These are phyloP conservation scores for Daldinia caldariorum DNA, from an alignment of 495 filamentous ascomycete species.

Conservation along the genomic window DNA sequence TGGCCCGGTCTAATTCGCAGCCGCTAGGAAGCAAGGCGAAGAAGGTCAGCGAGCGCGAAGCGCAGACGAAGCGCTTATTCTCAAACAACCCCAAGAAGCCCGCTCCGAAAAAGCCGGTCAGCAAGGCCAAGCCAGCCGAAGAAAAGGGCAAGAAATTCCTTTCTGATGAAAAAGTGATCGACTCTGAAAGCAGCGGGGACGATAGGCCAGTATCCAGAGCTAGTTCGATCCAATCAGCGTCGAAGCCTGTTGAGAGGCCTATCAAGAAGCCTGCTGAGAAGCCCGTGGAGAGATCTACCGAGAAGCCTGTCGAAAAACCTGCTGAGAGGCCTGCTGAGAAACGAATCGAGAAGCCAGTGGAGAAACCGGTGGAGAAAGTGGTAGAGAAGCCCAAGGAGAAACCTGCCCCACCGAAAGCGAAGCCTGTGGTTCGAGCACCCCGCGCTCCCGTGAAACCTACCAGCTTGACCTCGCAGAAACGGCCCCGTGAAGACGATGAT, in stretches of 20 bases:
- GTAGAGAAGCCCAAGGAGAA: conserved; percentile 49
- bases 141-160: conserved; percentile 46
- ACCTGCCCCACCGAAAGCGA: conserved; percentile 42
- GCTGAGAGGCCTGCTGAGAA: conserved; percentile 33
- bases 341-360: conserved; percentile 26
- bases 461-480: conserved; percentile 50
- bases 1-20: conserved; percentile 64
- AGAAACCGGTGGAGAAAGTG: conserved; percentile 44
- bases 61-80: conserved; percentile 68
- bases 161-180: conserved; percentile 79
- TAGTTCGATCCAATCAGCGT: conserved; percentile 35
- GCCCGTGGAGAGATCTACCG: conserved; percentile 47
- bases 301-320: conserved; percentile 47
- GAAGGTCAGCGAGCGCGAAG: conserved; percentile 68
- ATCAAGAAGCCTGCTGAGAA: conserved; percentile 43
- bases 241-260: conserved; percentile 50
- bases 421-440: conserved; percentile 43
- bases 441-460: conserved; percentile 44
- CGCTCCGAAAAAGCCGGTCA: conserved; percentile 58
- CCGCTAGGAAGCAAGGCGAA: conserved; percentile 63
- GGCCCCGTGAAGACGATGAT: conserved; percentile 57
- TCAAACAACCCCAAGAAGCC: conserved; percentile 54
- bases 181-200: conserved; percentile 78
- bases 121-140: conserved; percentile 51
- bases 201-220: conserved; percentile 51